phyloP scores from a whole-genome alignment of 345 rosid species.

The Gossypium turneri region DNA sequence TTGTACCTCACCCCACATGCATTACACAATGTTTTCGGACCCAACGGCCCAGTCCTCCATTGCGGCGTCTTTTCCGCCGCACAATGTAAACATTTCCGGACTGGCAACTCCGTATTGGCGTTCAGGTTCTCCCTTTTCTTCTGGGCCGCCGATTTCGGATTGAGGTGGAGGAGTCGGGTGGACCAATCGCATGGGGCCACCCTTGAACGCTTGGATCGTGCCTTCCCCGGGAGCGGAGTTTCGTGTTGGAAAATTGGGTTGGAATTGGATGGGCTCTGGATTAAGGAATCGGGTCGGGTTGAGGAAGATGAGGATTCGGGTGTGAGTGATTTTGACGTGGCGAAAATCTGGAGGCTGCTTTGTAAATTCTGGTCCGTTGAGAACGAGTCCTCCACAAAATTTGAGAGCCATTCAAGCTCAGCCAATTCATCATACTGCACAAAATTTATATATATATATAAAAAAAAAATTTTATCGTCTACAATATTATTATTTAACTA shows the following conservation, averaged over 20 bases:
- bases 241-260: constrained; percentile 42
- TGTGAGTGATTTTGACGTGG: constrained; percentile 44
- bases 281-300: constrained; percentile 19
- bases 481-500: not conserved
- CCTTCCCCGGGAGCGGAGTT: constrained; percentile 53
- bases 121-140: constrained; percentile 27
- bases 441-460: not conserved
- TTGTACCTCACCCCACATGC: constrained; percentile 80
- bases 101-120: constrained; percentile 6
- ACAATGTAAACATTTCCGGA: constrained; percentile 60
- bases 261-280: constrained; percentile 24
- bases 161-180: constrained; percentile 53
- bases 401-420: constrained; percentile 78
- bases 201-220: constrained; percentile 64
- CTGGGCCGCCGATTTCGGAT: constrained; percentile 17
- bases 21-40: constrained; percentile 67
- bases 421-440: constrained; percentile 65
- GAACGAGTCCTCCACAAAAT: constrained; percentile 75
- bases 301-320: constrained; percentile 49
- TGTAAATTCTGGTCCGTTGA: constrained; percentile 45
- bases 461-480: not conserved
- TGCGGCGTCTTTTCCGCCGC: constrained; percentile 71
- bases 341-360: constrained; percentile 31
- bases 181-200: constrained; percentile 70
- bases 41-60: constrained; percentile 80